Evolutionary conservation across 768 basidiomycete genomes (phyloP).

Genomic region (Rickenella mellea): DNA sequence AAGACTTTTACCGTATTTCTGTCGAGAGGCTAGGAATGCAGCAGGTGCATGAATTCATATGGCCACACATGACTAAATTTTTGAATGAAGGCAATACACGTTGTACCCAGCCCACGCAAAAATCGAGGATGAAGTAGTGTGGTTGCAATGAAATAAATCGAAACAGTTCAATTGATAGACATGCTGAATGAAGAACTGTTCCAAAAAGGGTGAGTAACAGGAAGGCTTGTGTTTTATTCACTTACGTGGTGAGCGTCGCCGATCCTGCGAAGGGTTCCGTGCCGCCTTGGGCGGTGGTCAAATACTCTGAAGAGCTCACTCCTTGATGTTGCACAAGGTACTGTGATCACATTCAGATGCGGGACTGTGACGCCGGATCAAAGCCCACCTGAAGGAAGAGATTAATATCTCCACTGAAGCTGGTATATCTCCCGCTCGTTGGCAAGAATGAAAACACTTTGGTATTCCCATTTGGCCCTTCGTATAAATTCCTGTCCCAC

Average conservation of each 20-base stretch:
- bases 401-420: constrained; percentile 46
- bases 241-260: constrained; percentile 45
- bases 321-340: constrained; percentile 38
- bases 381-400: constrained; percentile 36
- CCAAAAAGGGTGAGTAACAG: not conserved
- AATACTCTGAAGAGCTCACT: constrained; percentile 42
- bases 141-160: too few species aligned
- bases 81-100: too few species aligned
- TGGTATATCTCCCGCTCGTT: constrained; percentile 30
- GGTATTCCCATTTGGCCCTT: constrained; percentile 44
- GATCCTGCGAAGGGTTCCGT: constrained; percentile 54
- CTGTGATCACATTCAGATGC: constrained; percentile 19
- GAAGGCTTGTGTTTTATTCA: constrained; percentile 4
- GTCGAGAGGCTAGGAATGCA: too few species aligned
- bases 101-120: too few species aligned
- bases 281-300: constrained; percentile 51
- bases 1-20: too few species aligned
- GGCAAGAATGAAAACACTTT: constrained; percentile 26
- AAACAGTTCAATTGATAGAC: constrained; percentile 36
- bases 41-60: too few species aligned
- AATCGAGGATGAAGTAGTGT: too few species aligned
- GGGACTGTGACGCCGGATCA: not conserved
- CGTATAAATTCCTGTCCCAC: constrained; percentile 41
- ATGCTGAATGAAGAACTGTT: constrained; percentile 36
- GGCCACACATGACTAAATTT: too few species aligned